phyloP scores from a whole-genome alignment of 768 basidiomycete genomes.

The Kwoniella dendrophila region DNA sequence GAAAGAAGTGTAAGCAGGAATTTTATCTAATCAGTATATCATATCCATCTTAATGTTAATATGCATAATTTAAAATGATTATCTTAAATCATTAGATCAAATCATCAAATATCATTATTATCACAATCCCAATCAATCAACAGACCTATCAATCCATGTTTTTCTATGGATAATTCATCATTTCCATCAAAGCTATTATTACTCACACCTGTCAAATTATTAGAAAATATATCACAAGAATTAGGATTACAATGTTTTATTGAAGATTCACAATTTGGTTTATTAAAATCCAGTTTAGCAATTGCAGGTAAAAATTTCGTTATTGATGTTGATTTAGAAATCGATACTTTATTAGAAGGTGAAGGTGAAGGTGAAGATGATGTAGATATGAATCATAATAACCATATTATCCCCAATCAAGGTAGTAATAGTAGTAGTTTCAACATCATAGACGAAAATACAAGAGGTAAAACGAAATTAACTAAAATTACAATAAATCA shows the following conservation, averaged over 20 bases:
- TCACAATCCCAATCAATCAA: slow-evolving; percentile 2
- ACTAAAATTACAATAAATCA: slow-evolving; percentile 38
- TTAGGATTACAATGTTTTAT: slow-evolving; percentile 42
- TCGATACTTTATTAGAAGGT: slow-evolving; percentile 24
- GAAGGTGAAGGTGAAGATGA: slow-evolving; percentile 16
- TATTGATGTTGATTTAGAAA: slow-evolving; percentile 47
- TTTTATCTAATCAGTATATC: neutral
- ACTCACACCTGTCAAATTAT: slow-evolving; percentile 29
- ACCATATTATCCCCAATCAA: neutral
- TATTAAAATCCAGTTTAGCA: slow-evolving; percentile 42
- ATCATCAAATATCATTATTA: slow-evolving; percentile 29
- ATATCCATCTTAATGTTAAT: neutral
- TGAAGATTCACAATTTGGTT: slow-evolving; percentile 51
- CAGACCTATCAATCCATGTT: slow-evolving; percentile 1
- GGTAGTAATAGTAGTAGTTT: too few species aligned
- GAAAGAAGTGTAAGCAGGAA: slow-evolving; percentile 36
- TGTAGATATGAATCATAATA: slow-evolving; percentile 5
- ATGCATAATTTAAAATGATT: neutral
- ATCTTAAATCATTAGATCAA: slow-evolving; percentile 15
- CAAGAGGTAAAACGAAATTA: slow-evolving; percentile 30
- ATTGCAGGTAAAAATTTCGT: slow-evolving; percentile 45
- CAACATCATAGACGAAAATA: slow-evolving; percentile 3
- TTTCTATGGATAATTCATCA: neutral
- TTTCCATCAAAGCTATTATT: slow-evolving; percentile 25
- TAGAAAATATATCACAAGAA: slow-evolving; percentile 28